phyloP scores from a whole-genome alignment of 257 asterid genomes.

The Salvia miltiorrhiza region DNA sequence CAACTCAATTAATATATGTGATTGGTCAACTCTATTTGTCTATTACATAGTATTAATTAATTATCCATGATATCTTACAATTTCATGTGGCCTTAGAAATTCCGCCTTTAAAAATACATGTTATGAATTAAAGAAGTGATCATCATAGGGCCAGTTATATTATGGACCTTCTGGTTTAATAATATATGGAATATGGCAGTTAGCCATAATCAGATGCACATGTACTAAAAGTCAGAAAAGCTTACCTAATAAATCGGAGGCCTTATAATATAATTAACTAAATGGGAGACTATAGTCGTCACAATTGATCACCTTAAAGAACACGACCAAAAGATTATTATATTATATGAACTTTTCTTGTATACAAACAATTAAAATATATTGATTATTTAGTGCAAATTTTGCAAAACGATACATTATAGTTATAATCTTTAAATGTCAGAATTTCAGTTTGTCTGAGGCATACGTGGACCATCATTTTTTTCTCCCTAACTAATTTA shows the following conservation, averaged over 20 bases:
- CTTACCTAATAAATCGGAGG: conserved; percentile 15
- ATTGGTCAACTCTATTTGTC: too few relatives aligned
- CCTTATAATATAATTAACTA: not conserved
- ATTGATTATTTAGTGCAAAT: not conserved
- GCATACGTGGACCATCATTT: too few relatives aligned
- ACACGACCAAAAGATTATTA: not conserved
- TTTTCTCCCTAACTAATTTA: too few relatives aligned
- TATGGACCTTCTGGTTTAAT: not conserved
- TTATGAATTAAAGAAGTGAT: not conserved
- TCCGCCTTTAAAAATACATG: not conserved
- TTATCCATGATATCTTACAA: too few relatives aligned
- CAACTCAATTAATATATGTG: too few relatives aligned
- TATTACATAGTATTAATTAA: too few relatives aligned
- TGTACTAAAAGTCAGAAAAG: conserved; percentile 14
- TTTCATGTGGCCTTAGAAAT: not conserved
- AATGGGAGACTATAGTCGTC: not conserved
- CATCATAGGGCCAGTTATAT: not conserved
- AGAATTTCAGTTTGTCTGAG: not conserved
- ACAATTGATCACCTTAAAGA: too few relatives aligned
- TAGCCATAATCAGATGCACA: conserved; percentile 17
- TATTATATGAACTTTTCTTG: not conserved
- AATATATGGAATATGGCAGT: not conserved
- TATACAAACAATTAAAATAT: not conserved
- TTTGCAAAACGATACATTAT: too few relatives aligned
- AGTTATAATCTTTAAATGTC: not conserved